Evolutionary conservation across 352 stramenopile species (phyloP), one percentile per base, ranked within the genome.

Genomic region (Globisporangium paddicum): DNA sequence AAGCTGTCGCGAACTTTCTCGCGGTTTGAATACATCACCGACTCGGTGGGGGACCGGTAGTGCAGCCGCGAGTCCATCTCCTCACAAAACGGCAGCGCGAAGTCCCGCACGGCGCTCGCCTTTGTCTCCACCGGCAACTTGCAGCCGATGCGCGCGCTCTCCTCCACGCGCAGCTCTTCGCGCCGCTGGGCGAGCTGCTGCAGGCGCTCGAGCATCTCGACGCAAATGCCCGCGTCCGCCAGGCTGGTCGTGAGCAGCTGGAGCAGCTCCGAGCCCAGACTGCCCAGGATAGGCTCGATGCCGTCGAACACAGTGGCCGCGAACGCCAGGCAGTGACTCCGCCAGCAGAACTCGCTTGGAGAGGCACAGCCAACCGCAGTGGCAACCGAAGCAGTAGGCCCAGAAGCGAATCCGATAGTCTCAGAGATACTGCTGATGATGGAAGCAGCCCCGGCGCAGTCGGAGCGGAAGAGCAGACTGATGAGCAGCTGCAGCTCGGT

Each of bases 1-100:
- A 90, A 89, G 0, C 52, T 68, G 48, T 89, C 82, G 9, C 79
- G 79, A 1, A 86, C 66, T 37, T 86, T 84, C 51, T 91, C 82
- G 9, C 82, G 77, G 58, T 91, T 91, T 0, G 73, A 73, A 50
- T 82, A 91, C 21, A 91, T 32, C 0, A 75, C 58, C 5, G 73
- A 72, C 44, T 88, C 82, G 0, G 54, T 58, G 4, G 75, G 71
- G 11, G 75, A 77, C 16, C 77, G 75, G 42, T 85, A 91, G 52
- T 91, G 77, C 37, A 88, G 58, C 1, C 82, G 73, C 9, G 82
- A 91, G 49, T 91, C 82, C 0, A 72, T 77, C 32, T 82, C 77
- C 52, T 89, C 77, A 46, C 81, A 80, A 35, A 91, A 91, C 2
- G 79, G 79, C 5, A 89, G 61, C 9, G 76, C 66, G 45, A 84